Conservation (phyloP, 192 early-diverging fungal genomes). For the Backusella morwellensis region DNA sequence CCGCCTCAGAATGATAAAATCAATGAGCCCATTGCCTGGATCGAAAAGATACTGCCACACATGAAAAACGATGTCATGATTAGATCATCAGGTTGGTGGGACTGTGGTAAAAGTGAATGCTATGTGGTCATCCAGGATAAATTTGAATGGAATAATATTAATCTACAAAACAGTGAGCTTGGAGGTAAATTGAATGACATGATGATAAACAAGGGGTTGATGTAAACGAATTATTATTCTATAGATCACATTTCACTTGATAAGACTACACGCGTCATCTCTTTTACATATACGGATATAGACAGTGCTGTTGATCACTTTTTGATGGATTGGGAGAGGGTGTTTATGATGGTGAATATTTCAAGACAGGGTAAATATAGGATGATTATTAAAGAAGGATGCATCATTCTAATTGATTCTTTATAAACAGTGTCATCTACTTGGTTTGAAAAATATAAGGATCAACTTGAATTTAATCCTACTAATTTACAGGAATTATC, state of each 20-base stretch:
- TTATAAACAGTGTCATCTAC: conserved; percentile 21
- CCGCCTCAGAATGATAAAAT: neutral
- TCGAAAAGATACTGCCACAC: conserved; percentile 16
- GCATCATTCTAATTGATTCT: neutral
- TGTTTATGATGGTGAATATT: conserved; percentile 40
- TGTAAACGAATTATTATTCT: neutral
- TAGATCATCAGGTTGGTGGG: conserved; percentile 34
- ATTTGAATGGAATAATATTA: conserved; percentile 22
- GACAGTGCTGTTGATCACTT: conserved; percentile 32
- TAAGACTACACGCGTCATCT: conserved; percentile 25
- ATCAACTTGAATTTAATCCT: conserved; percentile 31
- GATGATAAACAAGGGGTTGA: too few relatives aligned
- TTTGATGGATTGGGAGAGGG: conserved; percentile 35
- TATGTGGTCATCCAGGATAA: conserved; percentile 34
- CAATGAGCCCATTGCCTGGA: conserved; percentile 25
- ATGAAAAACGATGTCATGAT: conserved; percentile 32
- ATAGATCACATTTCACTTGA: conserved; percentile 37
- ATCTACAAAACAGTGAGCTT: conserved; percentile 14
- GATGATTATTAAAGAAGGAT: neutral
- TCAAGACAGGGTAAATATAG: conserved; percentile 29
- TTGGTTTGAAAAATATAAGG: conserved; percentile 34
- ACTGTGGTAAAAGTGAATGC: conserved; percentile 28
- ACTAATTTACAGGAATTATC: conserved; percentile 30
- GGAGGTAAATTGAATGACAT: conserved; percentile 2
- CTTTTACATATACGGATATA: conserved; percentile 37